phyloP scores from a whole-genome alignment of 2,329 filamentous ascomycete species.

The Ophiocordyceps camponoti-floridani region DNA sequence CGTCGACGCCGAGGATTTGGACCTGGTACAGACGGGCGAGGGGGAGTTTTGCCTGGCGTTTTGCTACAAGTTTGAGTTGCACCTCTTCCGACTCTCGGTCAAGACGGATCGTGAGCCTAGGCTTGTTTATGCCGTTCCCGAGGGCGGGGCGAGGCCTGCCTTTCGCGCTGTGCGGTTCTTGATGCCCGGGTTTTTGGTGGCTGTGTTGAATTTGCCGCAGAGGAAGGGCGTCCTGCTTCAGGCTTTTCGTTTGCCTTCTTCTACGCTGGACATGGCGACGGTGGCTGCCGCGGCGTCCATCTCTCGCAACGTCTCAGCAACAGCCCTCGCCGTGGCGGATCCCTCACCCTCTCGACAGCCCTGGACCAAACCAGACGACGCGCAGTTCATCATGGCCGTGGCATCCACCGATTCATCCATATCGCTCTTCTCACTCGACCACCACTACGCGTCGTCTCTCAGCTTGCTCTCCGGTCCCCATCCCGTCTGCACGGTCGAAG shows the following conservation, averaged over 20 bases:
- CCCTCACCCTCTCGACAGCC: slow-evolving; percentile 38
- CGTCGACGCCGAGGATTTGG: slow-evolving; percentile 49
- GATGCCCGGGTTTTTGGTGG: slow-evolving; percentile 36
- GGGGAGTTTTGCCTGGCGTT: slow-evolving; percentile 57
- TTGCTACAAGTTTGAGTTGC: slow-evolving; percentile 60
- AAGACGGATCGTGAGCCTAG: slow-evolving; percentile 28
- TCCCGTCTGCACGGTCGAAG: slow-evolving; percentile 32
- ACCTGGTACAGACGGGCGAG: slow-evolving; percentile 42
- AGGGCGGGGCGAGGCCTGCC: slow-evolving; percentile 26
- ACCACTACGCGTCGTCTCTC: slow-evolving; percentile 27
- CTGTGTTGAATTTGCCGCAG: slow-evolving; percentile 39
- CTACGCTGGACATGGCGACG: slow-evolving; percentile 21
- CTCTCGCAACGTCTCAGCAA: slow-evolving; percentile 51
- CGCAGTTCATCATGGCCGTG: slow-evolving; percentile 66
- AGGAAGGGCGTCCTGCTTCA: slow-evolving; percentile 38
- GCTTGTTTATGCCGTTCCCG: slow-evolving; percentile 37
- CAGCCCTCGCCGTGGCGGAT: slow-evolving; percentile 59
- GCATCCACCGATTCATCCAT: slow-evolving; percentile 68
- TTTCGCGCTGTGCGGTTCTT: slow-evolving; percentile 44
- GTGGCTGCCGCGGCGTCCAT: slow-evolving; percentile 37
- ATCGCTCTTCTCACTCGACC: slow-evolving; percentile 60
- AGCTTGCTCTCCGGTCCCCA: slow-evolving; percentile 33
- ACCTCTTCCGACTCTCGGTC: slow-evolving; percentile 38
- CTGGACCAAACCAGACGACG: slow-evolving; percentile 35
- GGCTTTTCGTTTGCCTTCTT: slow-evolving; percentile 32